These are phyloP conservation scores for Rhodotorula sp. DNA, from an alignment of 1,284 basidiomycete genomes.

Conservation along the genomic window DNA sequence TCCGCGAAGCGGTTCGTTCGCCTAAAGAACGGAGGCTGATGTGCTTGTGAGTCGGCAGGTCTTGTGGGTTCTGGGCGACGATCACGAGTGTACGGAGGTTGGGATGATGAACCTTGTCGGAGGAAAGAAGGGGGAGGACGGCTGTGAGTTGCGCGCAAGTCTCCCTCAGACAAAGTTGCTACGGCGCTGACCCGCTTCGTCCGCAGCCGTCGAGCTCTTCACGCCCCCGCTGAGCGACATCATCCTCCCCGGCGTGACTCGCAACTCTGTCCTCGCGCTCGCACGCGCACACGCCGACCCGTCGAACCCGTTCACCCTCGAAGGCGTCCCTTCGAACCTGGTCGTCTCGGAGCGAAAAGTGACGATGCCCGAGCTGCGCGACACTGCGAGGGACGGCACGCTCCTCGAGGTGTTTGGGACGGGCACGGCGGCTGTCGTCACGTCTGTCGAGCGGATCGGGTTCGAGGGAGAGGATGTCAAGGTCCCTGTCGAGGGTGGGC, in stretches of 20 bases:
- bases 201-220: conserved; percentile 68
- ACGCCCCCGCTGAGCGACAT: conserved; percentile 92
- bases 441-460: conserved; percentile 41
- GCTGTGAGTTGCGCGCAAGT: conserved; percentile 54
- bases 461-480: conserved; percentile 79
- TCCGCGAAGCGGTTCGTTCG: conserved; percentile 70
- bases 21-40: not conserved
- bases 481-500: conserved; percentile 65
- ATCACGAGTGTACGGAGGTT: conserved; percentile 77
- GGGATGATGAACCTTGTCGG: conserved; percentile 98
- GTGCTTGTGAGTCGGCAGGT: not conserved
- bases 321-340: conserved; percentile 66
- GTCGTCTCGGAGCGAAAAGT: conserved; percentile 78
- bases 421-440: conserved; percentile 74
- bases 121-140: conserved; percentile 72
- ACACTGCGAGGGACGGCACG: conserved; percentile 65
- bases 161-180: too few relatives aligned
- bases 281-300: conserved; percentile 69
- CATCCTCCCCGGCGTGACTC: conserved; percentile 94
- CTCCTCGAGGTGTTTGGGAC: conserved; percentile 91
- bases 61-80: conserved; percentile 56
- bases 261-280: conserved; percentile 83
- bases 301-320: conserved; percentile 56
- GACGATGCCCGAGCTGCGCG: conserved; percentile 82
- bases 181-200: not conserved